A percentile compares a stretch with the other conserved stretches of the same genome.
Conservation (phyloP, 176 grass and related monocot species). For the Rhynchospora tenuis region DNA sequence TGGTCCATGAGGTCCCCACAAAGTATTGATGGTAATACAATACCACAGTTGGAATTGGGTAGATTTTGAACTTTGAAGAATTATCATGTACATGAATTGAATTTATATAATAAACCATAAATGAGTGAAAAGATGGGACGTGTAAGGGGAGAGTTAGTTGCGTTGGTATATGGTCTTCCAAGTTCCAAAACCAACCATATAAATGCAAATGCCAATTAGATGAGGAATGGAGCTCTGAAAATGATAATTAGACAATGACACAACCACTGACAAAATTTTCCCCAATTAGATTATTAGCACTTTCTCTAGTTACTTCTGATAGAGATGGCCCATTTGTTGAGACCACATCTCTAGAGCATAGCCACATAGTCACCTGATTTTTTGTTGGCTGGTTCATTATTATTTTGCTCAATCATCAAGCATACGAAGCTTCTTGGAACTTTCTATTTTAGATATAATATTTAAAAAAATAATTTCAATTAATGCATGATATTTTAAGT, state of each 20-base stretch:
- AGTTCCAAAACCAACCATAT: background rate
- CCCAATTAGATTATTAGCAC: background rate
- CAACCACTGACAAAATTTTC: background rate
- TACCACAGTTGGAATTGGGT: background rate
- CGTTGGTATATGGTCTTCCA: background rate
- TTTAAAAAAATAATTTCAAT: background rate
- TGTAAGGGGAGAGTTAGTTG: background rate
- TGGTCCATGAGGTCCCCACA: background rate
- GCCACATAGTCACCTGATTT: background rate
- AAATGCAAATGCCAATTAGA: background rate
- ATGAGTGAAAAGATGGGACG: background rate
- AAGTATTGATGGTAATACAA: background rate
- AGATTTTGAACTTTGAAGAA: background rate
- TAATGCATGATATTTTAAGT: background rate
- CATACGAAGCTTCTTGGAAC: slow-evolving; percentile 8
- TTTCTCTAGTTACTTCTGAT: background rate
- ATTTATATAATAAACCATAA: background rate
- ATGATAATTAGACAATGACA: background rate
- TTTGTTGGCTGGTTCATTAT: background rate
- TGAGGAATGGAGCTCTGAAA: background rate
- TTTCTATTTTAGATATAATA: background rate
- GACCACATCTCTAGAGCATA: background rate
- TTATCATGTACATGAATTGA: background rate
- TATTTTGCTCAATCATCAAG: background rate
- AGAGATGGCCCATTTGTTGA: background rate